These are phyloP conservation scores for Phyllostachys edulis DNA, from an alignment of 176 grass and related monocot genomes.

Conservation along the genomic window DNA sequence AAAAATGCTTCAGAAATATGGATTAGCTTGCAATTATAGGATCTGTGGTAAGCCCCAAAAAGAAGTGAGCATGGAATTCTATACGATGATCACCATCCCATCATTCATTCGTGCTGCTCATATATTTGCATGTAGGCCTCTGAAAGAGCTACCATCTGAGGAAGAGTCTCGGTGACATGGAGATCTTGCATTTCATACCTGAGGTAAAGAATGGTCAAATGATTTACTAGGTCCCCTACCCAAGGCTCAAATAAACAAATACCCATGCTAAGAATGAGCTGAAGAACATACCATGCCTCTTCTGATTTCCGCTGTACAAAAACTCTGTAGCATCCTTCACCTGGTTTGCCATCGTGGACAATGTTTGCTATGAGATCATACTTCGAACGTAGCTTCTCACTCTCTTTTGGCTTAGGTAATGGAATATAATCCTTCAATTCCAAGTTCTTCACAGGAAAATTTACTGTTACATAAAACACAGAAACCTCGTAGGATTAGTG, in stretches of 20 bases:
- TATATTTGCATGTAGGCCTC: conserved; percentile 99
- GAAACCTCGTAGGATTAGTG: conserved; percentile 14
- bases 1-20: background rate
- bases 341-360: conserved; percentile 94
- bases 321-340: conserved; percentile 86
- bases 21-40: background rate
- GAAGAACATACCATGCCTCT: conserved; percentile 68
- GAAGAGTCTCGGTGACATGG: conserved; percentile 95
- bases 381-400: conserved; percentile 71
- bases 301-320: conserved; percentile 95
- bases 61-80: background rate
- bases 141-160: conserved; percentile 94
- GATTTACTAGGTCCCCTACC: background rate
- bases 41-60: conserved; percentile 9
- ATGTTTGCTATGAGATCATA: conserved; percentile 95
- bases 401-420: conserved; percentile 69
- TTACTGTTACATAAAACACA: conserved; percentile 50
- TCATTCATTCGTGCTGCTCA: conserved; percentile 76
- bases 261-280: background rate
- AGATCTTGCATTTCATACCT: conserved; percentile 99
- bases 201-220: conserved; percentile 19
- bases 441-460: conserved; percentile 95
- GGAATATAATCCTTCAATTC: conserved; percentile 99
- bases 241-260: background rate
- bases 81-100: background rate